Conservation (phyloP, 2,329 filamentous ascomycete genomes). For the Penicillium corylophilum region DNA sequence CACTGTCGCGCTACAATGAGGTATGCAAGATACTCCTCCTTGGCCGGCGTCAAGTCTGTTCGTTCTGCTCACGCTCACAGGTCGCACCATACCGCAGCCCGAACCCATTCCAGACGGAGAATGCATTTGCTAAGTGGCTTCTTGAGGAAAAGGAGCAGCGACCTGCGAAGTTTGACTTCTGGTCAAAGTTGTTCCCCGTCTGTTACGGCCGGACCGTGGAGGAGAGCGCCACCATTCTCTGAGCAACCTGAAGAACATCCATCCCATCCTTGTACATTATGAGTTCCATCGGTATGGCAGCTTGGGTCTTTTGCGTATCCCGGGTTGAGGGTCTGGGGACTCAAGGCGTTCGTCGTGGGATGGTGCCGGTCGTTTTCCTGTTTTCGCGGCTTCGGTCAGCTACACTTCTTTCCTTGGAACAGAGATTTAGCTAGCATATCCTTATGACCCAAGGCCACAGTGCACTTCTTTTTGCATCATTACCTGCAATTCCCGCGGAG, state of each 20-base stretch:
- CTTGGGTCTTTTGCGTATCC: neutral
- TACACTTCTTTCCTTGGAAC: neutral
- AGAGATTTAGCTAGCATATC: neutral
- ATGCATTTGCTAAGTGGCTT: conserved; percentile 34
- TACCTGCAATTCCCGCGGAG: neutral
- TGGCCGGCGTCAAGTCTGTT: neutral
- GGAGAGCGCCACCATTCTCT: conserved; percentile 28
- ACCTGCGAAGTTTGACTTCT: conserved; percentile 29
- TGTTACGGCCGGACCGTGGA: conserved; percentile 34
- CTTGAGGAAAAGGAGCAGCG: conserved; percentile 24
- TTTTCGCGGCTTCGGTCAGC: neutral
- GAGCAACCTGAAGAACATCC: neutral
- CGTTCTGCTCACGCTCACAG: conserved; percentile 14
- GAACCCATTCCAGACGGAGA: conserved; percentile 29
- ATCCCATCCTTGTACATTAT: neutral
- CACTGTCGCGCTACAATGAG: conserved; percentile 30
- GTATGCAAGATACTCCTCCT: conserved; percentile 10
- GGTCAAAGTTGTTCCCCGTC: conserved; percentile 33
- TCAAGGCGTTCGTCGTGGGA: neutral
- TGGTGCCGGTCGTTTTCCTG: neutral
- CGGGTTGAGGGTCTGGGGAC: neutral
- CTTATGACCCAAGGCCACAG: neutral
- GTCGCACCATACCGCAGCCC: conserved; percentile 31
- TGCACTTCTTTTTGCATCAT: neutral
- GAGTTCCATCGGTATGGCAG: neutral